Evolutionary conservation across 225 moss, liverwort and hornwort genomes (phyloP).

Genomic region (Anthoceros angustus): DNA sequence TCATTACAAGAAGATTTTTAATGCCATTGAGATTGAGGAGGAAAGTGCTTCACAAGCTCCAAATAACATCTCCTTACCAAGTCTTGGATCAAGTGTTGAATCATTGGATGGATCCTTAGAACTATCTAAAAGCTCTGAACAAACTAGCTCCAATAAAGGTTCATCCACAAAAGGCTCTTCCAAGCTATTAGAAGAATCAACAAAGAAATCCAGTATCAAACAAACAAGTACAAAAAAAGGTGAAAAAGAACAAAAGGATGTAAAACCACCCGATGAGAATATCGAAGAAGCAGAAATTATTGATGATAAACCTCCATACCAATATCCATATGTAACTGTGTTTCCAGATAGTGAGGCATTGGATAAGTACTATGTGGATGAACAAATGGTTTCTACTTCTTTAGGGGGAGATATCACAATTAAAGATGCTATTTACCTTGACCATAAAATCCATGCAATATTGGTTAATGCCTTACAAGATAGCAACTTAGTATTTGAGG

Average conservation of each 20-base stretch:
- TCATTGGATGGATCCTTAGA: background rate
- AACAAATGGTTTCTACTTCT: background rate
- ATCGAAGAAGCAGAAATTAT: background rate
- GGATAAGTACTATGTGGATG: background rate
- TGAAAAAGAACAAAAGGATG: background rate
- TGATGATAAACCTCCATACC: background rate
- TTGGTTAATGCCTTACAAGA: background rate
- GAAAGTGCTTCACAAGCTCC: background rate
- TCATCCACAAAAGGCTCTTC: background rate
- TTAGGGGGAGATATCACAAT: background rate
- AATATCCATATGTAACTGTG: background rate
- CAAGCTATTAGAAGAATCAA: background rate
- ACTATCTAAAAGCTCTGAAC: background rate
- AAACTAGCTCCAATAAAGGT: background rate
- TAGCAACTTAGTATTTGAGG: background rate
- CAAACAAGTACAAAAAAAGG: background rate
- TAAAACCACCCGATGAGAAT: background rate
- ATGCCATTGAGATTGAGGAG: background rate
- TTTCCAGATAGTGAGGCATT: background rate
- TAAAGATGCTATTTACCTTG: background rate
- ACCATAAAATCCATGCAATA: background rate
- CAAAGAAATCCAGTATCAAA: background rate
- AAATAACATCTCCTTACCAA: background rate
- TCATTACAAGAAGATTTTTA: background rate
- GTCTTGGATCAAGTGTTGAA: background rate